Evolutionary conservation across 73 alveolate species (phyloP).

Genomic region (Blepharisma japonicum): DNA sequence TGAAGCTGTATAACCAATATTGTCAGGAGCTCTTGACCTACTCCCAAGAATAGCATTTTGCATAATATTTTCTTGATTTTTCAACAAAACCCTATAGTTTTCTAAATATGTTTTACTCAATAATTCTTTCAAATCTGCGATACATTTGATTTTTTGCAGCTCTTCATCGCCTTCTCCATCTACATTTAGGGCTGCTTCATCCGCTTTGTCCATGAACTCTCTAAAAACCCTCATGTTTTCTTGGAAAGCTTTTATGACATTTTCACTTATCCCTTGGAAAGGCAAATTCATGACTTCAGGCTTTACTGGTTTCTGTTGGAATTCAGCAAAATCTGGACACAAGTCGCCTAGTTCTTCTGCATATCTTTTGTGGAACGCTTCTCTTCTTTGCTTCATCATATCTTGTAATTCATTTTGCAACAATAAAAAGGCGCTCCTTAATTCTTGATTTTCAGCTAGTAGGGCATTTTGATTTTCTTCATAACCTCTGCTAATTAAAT

Average conservation of each 20-base stretch:
- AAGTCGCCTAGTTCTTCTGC: constrained; percentile 16
- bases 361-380: constrained; percentile 22
- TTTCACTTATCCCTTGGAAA: constrained; percentile 19
- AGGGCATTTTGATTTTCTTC: constrained; percentile 27
- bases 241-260: constrained; percentile 29
- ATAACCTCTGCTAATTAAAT: constrained; percentile 23
- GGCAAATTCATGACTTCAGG: constrained; percentile 17
- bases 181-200: constrained; percentile 15
- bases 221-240: constrained; percentile 27
- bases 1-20: constrained; percentile 4
- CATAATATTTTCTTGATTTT: constrained; percentile 21
- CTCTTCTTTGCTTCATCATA: constrained; percentile 17
- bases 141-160: constrained; percentile 22
- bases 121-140: constrained; percentile 24
- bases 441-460: constrained; percentile 25
- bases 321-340: constrained; percentile 7
- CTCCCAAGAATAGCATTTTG: constrained; percentile 21
- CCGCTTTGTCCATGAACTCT: background rate
- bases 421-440: constrained; percentile 15
- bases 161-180: constrained; percentile 21
- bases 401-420: constrained; percentile 22
- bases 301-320: background rate
- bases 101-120: constrained; percentile 18
- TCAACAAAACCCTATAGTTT: constrained; percentile 18
- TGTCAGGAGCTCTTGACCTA: constrained; percentile 18